Conservation (phyloP, 495 filamentous ascomycete genomes). For the Lasiosphaeria ovina region DNA sequence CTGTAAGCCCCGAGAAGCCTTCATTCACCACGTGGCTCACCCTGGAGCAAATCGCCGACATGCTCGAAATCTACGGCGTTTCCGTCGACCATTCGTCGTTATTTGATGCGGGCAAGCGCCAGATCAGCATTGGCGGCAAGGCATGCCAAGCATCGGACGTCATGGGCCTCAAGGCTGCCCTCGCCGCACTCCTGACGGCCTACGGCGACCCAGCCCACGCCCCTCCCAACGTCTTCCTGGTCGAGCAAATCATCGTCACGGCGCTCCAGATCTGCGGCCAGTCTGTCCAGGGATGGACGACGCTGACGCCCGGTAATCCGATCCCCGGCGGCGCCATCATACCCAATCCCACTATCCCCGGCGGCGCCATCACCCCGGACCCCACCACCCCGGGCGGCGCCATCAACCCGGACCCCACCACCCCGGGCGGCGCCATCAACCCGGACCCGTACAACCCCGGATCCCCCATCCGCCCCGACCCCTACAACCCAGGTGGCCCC, state of each 20-base stretch:
- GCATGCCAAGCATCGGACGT: conserved; percentile 22
- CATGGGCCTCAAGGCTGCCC: conserved; percentile 19
- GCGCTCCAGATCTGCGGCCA: conserved; percentile 26
- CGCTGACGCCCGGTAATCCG: conserved; percentile 28
- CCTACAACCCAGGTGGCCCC: not conserved
- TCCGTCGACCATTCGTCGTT: conserved; percentile 11
- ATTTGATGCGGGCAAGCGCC: conserved; percentile 25
- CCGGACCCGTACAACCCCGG: conserved; percentile 34
- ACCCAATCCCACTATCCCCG: not conserved
- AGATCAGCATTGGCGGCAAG: conserved; percentile 23
- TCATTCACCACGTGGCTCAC: conserved; percentile 25
- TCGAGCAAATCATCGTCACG: conserved; percentile 25
- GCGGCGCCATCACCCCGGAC: not conserved
- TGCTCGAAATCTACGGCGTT: conserved; percentile 28
- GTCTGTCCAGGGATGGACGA: conserved; percentile 23
- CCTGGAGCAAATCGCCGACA: conserved; percentile 29
- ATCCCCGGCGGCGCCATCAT: conserved; percentile 29
- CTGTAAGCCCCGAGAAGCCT: conserved; percentile 14
- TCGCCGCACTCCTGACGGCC: conserved; percentile 16
- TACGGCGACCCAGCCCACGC: conserved; percentile 22
- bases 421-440: not conserved
- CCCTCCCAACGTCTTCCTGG: conserved; percentile 20
- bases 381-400: not conserved
- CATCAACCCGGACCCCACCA: conserved; percentile 21
- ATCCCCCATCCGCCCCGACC: conserved; percentile 16